Conservation (phyloP, 2,329 filamentous ascomycete genomes). For the Diaporthe destruens region DNA sequence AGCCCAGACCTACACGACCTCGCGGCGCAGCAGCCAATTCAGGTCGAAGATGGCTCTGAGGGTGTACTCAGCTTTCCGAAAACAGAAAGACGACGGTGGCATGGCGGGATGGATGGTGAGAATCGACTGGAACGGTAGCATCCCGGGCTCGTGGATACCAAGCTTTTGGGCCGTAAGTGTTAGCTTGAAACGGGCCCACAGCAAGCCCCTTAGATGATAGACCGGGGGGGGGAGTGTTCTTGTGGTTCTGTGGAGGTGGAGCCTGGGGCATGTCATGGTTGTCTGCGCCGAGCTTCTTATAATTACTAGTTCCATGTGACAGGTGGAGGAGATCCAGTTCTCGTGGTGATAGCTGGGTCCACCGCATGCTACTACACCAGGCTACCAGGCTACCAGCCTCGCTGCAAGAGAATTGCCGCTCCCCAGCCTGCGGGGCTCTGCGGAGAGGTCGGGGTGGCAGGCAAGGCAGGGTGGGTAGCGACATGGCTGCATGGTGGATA, state of each 20-base stretch:
- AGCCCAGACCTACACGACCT: constrained; percentile 1
- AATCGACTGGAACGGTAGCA: constrained; percentile 23
- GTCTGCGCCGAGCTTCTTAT: constrained; percentile 9
- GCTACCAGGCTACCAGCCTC: too few relatives aligned
- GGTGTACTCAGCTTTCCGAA: constrained; percentile 1
- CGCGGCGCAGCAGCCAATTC: not conserved
- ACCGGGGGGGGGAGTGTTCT: not conserved
- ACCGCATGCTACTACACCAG: too few relatives aligned
- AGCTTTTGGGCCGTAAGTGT: constrained; percentile 17
- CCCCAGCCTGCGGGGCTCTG: constrained; percentile 8
- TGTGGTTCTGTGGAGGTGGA: constrained; percentile 16
- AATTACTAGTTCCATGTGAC: constrained; percentile 23
- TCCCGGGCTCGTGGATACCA: constrained; percentile 28
- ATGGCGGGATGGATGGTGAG: constrained; percentile 11
- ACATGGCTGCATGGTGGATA: constrained; percentile 1
- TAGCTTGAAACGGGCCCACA: constrained; percentile 29
- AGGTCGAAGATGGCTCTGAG: not conserved
- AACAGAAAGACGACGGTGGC: constrained; percentile 5
- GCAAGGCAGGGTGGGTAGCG: too few relatives aligned
- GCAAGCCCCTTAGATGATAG: not conserved
- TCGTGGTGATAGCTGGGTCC: constrained; percentile 11
- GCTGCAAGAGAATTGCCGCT: constrained; percentile 15
- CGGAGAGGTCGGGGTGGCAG: constrained; percentile 16
- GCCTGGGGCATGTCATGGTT: constrained; percentile 19
- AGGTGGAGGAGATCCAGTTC: constrained; percentile 24